phyloP scores from a whole-genome alignment of 169 alveolate genomes.

The Plasmodium knowlesi region DNA sequence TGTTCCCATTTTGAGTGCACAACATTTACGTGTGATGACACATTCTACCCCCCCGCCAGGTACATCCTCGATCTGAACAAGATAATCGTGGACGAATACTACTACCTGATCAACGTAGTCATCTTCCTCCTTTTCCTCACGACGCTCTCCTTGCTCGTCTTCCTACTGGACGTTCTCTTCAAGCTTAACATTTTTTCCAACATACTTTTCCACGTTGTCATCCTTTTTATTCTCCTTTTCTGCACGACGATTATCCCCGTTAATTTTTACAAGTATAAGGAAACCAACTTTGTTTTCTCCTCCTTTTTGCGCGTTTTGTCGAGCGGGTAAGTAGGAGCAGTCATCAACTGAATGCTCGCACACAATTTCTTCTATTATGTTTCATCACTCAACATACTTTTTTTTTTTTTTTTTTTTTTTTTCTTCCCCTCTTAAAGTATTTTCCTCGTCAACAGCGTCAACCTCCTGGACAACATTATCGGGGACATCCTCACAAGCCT shows the following conservation, averaged over 20 bases:
- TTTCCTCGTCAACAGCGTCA: conserved; percentile 81
- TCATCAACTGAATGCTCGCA: not conserved
- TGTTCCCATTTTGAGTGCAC: too few species aligned
- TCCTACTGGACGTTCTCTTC: conserved; percentile 78
- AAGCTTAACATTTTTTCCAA: conserved; percentile 41
- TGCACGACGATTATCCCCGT: conserved; percentile 44
- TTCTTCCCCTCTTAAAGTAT: conserved; percentile 53
- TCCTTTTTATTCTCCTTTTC: conserved; percentile 16
- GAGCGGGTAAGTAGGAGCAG: conserved; percentile 29
- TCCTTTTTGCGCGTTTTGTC: conserved; percentile 73
- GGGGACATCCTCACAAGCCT: conserved; percentile 87
- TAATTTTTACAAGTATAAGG: conserved; percentile 69
- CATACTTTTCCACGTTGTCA: conserved; percentile 18
- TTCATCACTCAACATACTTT: not conserved
- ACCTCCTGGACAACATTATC: conserved; percentile 83
- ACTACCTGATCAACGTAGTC: conserved; percentile 43
- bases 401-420: not conserved
- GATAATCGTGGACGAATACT: conserved; percentile 69
- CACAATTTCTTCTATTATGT: too few species aligned
- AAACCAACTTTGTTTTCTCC: conserved; percentile 76
- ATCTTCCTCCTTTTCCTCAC: conserved; percentile 59
- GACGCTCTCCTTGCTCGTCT: conserved; percentile 69
- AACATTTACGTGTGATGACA: not conserved
- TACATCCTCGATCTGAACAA: conserved; percentile 59
- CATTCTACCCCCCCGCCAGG: not conserved